Conservation (phyloP, 495 filamentous ascomycete species). For the Lophiotrema nucula region DNA sequence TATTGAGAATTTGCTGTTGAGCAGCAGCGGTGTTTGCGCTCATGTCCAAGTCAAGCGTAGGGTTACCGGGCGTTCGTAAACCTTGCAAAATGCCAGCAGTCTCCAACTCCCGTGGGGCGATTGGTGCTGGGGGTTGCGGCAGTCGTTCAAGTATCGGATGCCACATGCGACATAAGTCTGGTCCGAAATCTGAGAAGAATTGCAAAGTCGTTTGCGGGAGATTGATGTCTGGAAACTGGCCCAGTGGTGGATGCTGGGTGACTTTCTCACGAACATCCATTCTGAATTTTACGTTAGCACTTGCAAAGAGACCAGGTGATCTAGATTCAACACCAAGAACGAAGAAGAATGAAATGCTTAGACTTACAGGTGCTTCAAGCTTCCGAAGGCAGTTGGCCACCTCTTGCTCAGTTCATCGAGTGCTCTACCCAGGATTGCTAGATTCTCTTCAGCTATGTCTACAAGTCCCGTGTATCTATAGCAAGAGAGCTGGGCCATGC, state of each 20-base stretch:
- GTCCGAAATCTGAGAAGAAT: conserved; percentile 31
- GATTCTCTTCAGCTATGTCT: conserved; percentile 27
- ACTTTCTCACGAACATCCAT: conserved; percentile 32
- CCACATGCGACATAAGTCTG: conserved; percentile 32
- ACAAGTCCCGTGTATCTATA: conserved; percentile 29
- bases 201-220: conserved; percentile 16
- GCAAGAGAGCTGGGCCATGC: conserved; percentile 30
- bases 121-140: conserved; percentile 1
- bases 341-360: neutral
- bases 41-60: conserved; percentile 8
- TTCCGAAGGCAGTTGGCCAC: conserved; percentile 29
- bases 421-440: conserved; percentile 23
- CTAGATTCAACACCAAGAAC: neutral
- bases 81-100: conserved; percentile 32
- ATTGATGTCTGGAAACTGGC: conserved; percentile 27
- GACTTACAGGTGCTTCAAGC: conserved; percentile 27
- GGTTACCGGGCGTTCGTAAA: conserved; percentile 15
- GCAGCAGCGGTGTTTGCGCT: neutral
- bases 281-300: neutral
- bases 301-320: neutral
- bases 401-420: conserved; percentile 29
- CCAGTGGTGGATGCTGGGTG: conserved; percentile 11
- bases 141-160: conserved; percentile 15
- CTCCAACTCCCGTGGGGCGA: conserved; percentile 23
- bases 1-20: conserved; percentile 8